Evolutionary conservation across 1,284 basidiomycete genomes (phyloP), one percentile per base, ranked within the genome.

Genomic region (Papiliotrema laurentii): DNA sequence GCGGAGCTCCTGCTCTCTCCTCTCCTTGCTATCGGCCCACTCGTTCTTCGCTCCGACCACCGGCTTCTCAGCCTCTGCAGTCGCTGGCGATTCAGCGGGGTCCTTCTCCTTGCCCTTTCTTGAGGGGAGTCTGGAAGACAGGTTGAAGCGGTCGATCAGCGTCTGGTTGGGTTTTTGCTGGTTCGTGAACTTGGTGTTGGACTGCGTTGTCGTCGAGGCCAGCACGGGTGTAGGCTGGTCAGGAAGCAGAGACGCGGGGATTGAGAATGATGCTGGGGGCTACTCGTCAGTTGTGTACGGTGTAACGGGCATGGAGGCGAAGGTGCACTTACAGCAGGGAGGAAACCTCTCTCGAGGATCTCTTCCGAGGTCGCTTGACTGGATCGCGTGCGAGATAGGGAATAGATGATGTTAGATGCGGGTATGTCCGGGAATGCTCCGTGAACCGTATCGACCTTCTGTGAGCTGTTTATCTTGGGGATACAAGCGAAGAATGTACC

Each of bases 291-390:
- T 30, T 44, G 39, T 13, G 19, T 24, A 10, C n/a, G 33, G 24
- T 19, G 21, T 13, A 39, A 43, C 14, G 26, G 14, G 31, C 21
- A 14, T 25, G 14, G 47, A 19, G 22, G 11, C 36, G 30, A 35
- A 30, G 19, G 26, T 2, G n/a, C 21, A 63, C 71, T 42, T 43
- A 74, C 74, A 43, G 57, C 47, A 31, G 68, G 68, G 25, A 75
- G 44, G 10, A 49, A 55, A 0, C 73, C 72, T 19, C 60, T 54
- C 43, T 73, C 71, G 4, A 75, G 57, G 27, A 74, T 71, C 50
- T 68, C 59, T 45, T 75, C 74, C 34, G 61, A 64, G 5, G 74
- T 74, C 13, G 61, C 46, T 56, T 74, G 70, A n/a, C 61, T 64
- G 7, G 58, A 66, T n/a, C 64, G 54, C 3, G 72, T 74, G 53